These are phyloP conservation scores for Phytopythium sindhum DNA, from an alignment of 352 stramenopile species.

Conservation along the genomic window DNA sequence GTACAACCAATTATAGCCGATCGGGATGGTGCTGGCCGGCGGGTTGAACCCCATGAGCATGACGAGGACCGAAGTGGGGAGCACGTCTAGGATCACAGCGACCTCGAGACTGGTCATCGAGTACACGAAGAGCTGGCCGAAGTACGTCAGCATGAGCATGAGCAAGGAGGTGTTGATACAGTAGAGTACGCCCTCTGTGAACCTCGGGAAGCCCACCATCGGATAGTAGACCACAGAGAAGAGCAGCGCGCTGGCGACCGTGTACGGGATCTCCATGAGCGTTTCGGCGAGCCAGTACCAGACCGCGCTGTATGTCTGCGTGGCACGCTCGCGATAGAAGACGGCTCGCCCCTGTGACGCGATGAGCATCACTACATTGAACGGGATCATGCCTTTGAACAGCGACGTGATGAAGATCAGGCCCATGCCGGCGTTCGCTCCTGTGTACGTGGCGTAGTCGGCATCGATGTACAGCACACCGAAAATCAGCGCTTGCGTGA, in stretches of 20 bases:
- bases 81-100: slow-evolving; percentile 10
- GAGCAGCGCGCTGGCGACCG: slow-evolving; percentile 17
- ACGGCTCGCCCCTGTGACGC: slow-evolving; percentile 69
- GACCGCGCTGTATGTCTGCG: slow-evolving; percentile 65
- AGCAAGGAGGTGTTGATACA: slow-evolving; percentile 21
- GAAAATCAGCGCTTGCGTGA: slow-evolving; percentile 59
- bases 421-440: slow-evolving; percentile 31
- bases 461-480: slow-evolving; percentile 39
- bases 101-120: slow-evolving; percentile 16
- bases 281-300: slow-evolving; percentile 62
- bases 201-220: slow-evolving; percentile 27
- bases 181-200: slow-evolving; percentile 20
- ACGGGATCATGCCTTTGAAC: slow-evolving; percentile 62
- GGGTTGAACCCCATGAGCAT: slow-evolving; percentile 29
- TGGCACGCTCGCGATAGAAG: slow-evolving; percentile 40
- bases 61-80: slow-evolving; percentile 21
- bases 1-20: slow-evolving; percentile 25
- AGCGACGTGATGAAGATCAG: slow-evolving; percentile 65
- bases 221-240: slow-evolving; percentile 34
- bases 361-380: slow-evolving; percentile 58
- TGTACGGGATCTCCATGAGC: slow-evolving; percentile 13
- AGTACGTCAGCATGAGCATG: slow-evolving; percentile 20
- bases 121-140: slow-evolving; percentile 19
- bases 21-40: slow-evolving; percentile 17
- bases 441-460: slow-evolving; percentile 18